Evolutionary conservation across 1,284 basidiomycete genomes (phyloP), one percentile per base, ranked within the genome.

Genomic region (Salmacisia buchloeana): DNA sequence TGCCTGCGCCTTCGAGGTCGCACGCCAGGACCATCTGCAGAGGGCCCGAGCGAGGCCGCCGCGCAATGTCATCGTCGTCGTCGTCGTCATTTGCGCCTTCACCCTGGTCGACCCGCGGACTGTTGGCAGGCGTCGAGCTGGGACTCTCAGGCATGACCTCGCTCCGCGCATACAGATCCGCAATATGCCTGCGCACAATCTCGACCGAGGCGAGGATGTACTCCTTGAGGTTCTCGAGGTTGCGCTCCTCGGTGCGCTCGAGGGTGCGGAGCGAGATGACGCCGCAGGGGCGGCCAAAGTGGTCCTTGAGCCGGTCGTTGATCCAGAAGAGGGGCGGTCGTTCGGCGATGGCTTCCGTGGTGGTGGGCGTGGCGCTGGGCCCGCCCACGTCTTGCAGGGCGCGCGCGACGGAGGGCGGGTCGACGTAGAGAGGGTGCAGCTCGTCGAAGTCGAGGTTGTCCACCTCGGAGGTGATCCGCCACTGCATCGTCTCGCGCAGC

Each of bases 181-280:
- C 68, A 21, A 78, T 59, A 31, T 74, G 76, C 25, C 77, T 63
- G 21, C 77, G 64, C 39, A 73, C 63, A 25, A 77, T 67, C 64
- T 80, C 79, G 63, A 79, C 72, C 35, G 65, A 69, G 12, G 71
- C 76, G 27, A 77, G 75, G 21, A 80, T 75, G 63, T 71, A 77
- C 61, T 77, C 71, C 52, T 76, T 77, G 41, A 76, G 59, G 61
- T 76, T 72, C 29, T 76, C 74, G 35, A 79, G 64, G 27, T 57
- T 60, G 21, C 61, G 41, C 2, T 71, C 66, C 3, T 69, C 58
- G 4, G 68, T 72, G 12, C 78, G 62, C 61, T 77, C 76, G 10
- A 79, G 64, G 23, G 68, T 65, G 35, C 69, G 65, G 12, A 80
- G 65, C 38, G 63, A 71, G 66, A 80, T 71, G 18, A 77, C 49